These are phyloP conservation scores for Arthonia radiata DNA, from an alignment of 495 filamentous ascomycete genomes.

Conservation along the genomic window DNA sequence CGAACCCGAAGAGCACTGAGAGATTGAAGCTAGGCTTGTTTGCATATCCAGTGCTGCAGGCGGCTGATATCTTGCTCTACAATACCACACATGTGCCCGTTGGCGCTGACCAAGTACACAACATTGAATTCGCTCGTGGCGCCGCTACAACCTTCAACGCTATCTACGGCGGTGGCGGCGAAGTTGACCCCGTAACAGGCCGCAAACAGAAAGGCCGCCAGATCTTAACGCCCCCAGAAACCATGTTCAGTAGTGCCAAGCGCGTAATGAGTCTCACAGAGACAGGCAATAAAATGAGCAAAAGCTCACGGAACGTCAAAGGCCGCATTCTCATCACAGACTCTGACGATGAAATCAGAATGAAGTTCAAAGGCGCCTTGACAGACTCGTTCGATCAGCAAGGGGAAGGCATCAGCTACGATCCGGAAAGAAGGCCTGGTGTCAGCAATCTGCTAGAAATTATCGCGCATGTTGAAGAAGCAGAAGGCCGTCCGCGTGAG, in stretches of 20 bases:
- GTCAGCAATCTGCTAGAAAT: slow-evolving; percentile 71
- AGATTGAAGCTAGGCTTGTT: slow-evolving; percentile 66
- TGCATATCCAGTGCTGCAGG: slow-evolving; percentile 87
- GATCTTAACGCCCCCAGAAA: slow-evolving; percentile 42
- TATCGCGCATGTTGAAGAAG: slow-evolving; percentile 33
- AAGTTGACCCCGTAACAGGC: too few relatives aligned
- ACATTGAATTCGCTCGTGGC: slow-evolving; percentile 75
- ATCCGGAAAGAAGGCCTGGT: slow-evolving; percentile 44
- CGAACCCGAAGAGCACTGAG: slow-evolving; percentile 18
- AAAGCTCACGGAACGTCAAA: slow-evolving; percentile 42
- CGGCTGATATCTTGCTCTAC: slow-evolving; percentile 81
- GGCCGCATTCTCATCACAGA: slow-evolving; percentile 73
- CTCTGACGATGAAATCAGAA: slow-evolving; percentile 25
- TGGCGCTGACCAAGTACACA: slow-evolving; percentile 78
- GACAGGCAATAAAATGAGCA: slow-evolving; percentile 73
- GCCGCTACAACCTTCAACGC: slow-evolving; percentile 68
- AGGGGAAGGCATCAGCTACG: slow-evolving; percentile 40
- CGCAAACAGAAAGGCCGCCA: too few relatives aligned
- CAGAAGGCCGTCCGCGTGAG: slow-evolving; percentile 18
- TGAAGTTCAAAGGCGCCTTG: slow-evolving; percentile 45
- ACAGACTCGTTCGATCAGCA: slow-evolving; percentile 57
- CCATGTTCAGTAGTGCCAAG: slow-evolving; percentile 51
- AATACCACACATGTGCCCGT: slow-evolving; percentile 88
- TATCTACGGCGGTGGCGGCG: slow-evolving; percentile 35
- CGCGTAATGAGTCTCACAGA: slow-evolving; percentile 72